Conservation (phyloP, 371 early-diverging fungal species). For the Nematocida ausubeli region DNA sequence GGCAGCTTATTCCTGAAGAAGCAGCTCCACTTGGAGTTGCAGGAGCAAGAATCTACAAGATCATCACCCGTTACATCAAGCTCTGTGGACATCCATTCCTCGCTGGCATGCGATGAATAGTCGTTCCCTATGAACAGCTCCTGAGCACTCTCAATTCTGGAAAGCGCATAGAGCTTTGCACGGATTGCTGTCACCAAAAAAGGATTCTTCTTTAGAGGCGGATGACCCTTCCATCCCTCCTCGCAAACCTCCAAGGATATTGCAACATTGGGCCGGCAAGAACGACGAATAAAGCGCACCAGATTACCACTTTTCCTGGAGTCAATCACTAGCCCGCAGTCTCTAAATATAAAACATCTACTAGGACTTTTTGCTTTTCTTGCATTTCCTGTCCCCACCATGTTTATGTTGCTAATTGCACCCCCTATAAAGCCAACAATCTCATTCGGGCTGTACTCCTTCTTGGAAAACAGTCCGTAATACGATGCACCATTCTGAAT, state of each 20-base stretch:
- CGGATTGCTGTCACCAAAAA: not conserved
- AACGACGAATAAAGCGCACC: conserved; percentile 43
- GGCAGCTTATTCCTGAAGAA: not conserved
- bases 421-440: conserved; percentile 37
- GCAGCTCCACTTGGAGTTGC: conserved; percentile 24
- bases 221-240: conserved; percentile 41
- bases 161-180: conserved; percentile 29
- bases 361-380: conserved; percentile 13
- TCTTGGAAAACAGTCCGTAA: conserved; percentile 36
- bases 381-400: not conserved
- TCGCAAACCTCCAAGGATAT: conserved; percentile 13
- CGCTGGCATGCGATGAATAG: conserved; percentile 8
- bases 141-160: not conserved
- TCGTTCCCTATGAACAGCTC: conserved; percentile 44
- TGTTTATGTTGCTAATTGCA: not conserved
- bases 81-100: conserved; percentile 10
- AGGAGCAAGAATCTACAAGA: conserved; percentile 16
- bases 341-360: conserved; percentile 43
- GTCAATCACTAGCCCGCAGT: conserved; percentile 22
- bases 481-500: not conserved
- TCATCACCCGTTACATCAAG: not conserved
- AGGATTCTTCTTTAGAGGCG: conserved; percentile 38
- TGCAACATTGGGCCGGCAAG: conserved; percentile 52
- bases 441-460: conserved; percentile 44
- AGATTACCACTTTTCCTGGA: conserved; percentile 36